Evolutionary conservation across 495 filamentous ascomycete genomes (phyloP).

Genomic region (Podospora conica): DNA sequence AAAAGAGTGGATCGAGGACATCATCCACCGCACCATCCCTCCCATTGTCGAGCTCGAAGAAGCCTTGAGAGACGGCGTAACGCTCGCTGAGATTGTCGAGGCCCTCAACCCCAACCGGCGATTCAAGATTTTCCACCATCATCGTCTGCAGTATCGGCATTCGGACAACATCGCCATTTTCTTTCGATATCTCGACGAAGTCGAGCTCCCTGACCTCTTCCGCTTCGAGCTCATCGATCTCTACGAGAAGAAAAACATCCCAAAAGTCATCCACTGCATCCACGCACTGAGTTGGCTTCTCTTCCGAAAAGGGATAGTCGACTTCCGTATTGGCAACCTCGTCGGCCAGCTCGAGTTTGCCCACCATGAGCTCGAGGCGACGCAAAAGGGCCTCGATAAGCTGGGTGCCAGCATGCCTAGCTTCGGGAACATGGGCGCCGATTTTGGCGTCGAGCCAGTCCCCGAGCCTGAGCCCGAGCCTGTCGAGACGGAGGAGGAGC

Average conservation of each 20-base stretch:
- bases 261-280: constrained; percentile 98
- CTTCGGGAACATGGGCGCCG: constrained; percentile 93
- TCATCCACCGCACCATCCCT: constrained; percentile 82
- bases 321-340: constrained; percentile 96
- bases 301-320: constrained; percentile 87
- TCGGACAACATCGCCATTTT: constrained; percentile 96
- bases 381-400: constrained; percentile 93
- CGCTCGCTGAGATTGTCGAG: constrained; percentile 93
- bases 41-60: constrained; percentile 96
- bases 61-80: constrained; percentile 86
- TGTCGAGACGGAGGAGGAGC: constrained; percentile 76
- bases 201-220: constrained; percentile 97
- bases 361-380: constrained; percentile 93
- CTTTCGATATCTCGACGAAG: constrained; percentile 84
- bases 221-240: constrained; percentile 96
- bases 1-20: constrained; percentile 97
- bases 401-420: constrained; percentile 93
- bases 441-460: constrained; percentile 62
- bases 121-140: constrained; percentile 75
- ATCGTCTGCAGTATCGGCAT: constrained; percentile 86
- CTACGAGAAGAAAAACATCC: constrained; percentile 99
- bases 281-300: constrained; percentile 95
- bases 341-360: constrained; percentile 97
- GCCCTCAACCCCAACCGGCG: constrained; percentile 70
- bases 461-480: constrained; percentile 59